Conservation (phyloP, 2,329 filamentous ascomycete genomes). For the Lachnellula occidentalis region DNA sequence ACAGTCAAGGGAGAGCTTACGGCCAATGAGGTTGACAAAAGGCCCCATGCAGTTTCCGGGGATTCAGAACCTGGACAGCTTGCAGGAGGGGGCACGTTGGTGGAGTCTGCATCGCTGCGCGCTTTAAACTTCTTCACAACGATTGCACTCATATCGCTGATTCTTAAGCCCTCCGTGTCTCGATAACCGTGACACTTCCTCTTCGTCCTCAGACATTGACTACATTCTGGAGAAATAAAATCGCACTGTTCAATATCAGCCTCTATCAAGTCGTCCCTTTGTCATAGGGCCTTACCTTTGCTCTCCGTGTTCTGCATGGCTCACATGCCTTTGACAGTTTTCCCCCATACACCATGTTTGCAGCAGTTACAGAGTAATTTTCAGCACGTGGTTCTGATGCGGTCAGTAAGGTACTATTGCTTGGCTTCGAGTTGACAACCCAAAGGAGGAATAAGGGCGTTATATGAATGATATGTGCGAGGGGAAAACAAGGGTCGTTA, state of each 20-base stretch:
- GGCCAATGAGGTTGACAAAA: not conserved
- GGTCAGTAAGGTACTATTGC: not conserved
- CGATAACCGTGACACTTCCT: slow-evolving; percentile 6
- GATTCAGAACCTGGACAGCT: not conserved
- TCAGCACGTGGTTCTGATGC: not conserved
- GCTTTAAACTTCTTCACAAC: slow-evolving; percentile 1
- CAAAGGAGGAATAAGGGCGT: not conserved
- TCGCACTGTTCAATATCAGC: slow-evolving; percentile 4
- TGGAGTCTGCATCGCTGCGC: not conserved
- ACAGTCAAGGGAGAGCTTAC: not conserved
- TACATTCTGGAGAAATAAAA: slow-evolving; percentile 1
- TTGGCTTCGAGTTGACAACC: not conserved
- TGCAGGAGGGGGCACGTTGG: not conserved
- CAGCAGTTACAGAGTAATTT: not conserved
- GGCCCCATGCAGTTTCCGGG: not conserved
- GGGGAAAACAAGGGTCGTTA: not conserved
- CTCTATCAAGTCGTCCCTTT: not conserved
- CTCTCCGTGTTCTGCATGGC: slow-evolving; percentile 2
- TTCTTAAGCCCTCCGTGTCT: slow-evolving; percentile 4
- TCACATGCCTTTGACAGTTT: slow-evolving; percentile 8
- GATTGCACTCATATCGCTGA: slow-evolving; percentile 2
- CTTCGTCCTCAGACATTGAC: slow-evolving; percentile 1
- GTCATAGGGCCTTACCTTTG: slow-evolving; percentile 1
- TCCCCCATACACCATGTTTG: slow-evolving; percentile 8
- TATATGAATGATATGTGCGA: not conserved